Evolutionary conservation across 306 rosid genomes (phyloP), one percentile per base, ranked within the genome.

Genomic region (Casuarina cunninghamiana): DNA sequence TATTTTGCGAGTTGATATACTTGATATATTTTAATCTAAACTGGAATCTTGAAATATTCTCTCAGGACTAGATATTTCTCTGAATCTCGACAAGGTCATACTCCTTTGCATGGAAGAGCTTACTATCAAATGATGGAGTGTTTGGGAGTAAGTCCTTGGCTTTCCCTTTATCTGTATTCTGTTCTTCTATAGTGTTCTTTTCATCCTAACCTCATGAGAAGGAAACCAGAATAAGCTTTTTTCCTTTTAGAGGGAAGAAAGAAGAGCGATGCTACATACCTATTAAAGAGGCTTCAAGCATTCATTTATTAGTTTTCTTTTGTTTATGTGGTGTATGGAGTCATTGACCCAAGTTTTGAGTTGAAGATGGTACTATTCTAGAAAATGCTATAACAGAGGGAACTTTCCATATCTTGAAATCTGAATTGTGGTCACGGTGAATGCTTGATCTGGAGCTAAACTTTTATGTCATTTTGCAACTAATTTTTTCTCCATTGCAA

Each of bases 81-180:
- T 0, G 98, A 95, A 95, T 91, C 98, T 49, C 90, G 97, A 73
- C 91, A 92, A 87, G 97, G 98, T 77, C 97, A 95, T 78, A 95
- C 97, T 74, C 97, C 98, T 15, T 86, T 95, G 89, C 94, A 92
- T 73, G 98, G 98, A 57, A 88, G 98, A 80, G 97, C 98, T 67
- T 95, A 95, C 85, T 92, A 92, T 82, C 97, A 92, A 83, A 86
- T 95, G 97, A 92, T 95, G 98, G 98, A 95, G 86, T 95, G 98
- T 80, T 85, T 95, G 85, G 98, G 98, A 35, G 98, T 95, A 91
- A 88, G 98, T 86, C 74, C 43, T 72, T 80, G 12, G 19, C 72
- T 55, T 79, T 76, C 51, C 37, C 50, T 78, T 32, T 66, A 32
- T 66, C 60, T 49, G 76, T 69, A n/a, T 41, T 51, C 73, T 55